These are phyloP conservation scores for Corynespora cassiicola DNA, from an alignment of 2,329 filamentous ascomycete species.

Conservation along the genomic window DNA sequence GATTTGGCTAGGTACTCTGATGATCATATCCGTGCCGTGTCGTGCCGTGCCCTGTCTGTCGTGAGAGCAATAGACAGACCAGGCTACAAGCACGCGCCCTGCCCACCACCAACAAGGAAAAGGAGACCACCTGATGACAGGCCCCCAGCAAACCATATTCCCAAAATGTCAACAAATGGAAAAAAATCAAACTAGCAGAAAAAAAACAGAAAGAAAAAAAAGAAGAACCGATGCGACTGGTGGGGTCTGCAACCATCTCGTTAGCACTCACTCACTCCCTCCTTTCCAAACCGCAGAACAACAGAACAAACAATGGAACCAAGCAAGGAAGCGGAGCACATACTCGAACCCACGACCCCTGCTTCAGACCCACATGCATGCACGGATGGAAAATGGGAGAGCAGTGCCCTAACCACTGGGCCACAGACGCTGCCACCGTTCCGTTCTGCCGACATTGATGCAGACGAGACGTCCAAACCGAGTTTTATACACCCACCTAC, in stretches of 20 bases:
- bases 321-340: constrained; percentile 8
- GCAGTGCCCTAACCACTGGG: constrained; percentile 49
- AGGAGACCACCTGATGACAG: not conserved
- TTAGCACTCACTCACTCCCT: constrained; percentile 7
- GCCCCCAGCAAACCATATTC: not conserved
- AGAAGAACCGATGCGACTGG: constrained; percentile 20
- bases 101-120: too few relatives aligned
- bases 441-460: too few relatives aligned
- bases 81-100: too few relatives aligned
- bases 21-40: too few relatives aligned
- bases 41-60: too few relatives aligned
- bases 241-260: constrained; percentile 18
- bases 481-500: too few relatives aligned
- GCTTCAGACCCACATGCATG: constrained; percentile 20
- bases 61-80: too few relatives aligned
- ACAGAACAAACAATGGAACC: constrained; percentile 2
- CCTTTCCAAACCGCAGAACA: not conserved
- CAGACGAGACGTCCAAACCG: too few relatives aligned
- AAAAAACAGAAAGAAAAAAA: constrained; percentile 10
- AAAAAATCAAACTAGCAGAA: too few relatives aligned
- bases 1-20: too few relatives aligned
- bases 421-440: constrained; percentile 42
- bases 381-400: constrained; percentile 36
- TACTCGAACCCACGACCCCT: constrained; percentile 41
- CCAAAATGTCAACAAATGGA: not conserved